Conservation (phyloP, 257 asterid species). For the Anisodus tanguticus region DNA sequence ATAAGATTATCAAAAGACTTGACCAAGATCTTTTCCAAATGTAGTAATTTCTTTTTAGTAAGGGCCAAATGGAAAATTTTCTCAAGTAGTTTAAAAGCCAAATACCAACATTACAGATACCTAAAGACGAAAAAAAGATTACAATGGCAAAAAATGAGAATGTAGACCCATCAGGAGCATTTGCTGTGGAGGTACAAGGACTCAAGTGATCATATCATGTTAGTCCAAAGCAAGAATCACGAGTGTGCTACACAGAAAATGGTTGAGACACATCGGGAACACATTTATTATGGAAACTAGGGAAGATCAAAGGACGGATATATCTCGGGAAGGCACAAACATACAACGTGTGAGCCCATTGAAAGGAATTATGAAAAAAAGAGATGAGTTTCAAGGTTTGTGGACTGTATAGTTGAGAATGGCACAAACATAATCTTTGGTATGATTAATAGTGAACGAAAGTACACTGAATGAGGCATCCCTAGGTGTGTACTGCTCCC, state of each 20-base stretch:
- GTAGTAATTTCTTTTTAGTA: background rate
- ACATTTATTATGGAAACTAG: background rate
- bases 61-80: background rate
- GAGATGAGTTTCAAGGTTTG: background rate
- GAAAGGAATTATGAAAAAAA: background rate
- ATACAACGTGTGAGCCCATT: slow-evolving; percentile 5
- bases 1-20: background rate
- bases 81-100: background rate
- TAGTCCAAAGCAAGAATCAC: slow-evolving; percentile 1
- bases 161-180: background rate
- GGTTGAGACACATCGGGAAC: background rate
- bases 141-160: background rate
- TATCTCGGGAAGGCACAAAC: background rate
- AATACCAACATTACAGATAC: background rate
- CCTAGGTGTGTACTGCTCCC: background rate
- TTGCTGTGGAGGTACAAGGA: background rate
- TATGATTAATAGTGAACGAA: background rate
- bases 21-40: slow-evolving; percentile 8
- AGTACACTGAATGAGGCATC: slow-evolving; percentile 17
- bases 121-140: background rate
- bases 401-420: background rate
- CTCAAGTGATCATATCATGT: background rate
- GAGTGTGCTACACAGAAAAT: background rate
- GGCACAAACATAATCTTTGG: background rate
- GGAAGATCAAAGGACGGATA: background rate